These are phyloP conservation scores for Solanum virginianum DNA, from an alignment of 257 asterid species.

Conservation along the genomic window DNA sequence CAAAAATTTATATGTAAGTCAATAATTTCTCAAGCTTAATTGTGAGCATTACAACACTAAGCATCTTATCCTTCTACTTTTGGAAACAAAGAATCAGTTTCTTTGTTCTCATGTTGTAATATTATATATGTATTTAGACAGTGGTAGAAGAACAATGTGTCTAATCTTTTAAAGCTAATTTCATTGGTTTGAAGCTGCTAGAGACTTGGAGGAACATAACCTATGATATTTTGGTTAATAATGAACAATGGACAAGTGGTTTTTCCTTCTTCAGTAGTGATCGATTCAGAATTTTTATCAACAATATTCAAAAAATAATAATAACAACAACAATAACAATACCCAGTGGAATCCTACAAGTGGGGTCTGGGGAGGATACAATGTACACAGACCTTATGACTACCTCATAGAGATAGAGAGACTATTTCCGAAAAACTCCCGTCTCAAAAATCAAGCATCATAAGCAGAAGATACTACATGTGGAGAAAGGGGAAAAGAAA, in stretches of 20 bases:
- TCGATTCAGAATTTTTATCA: too few relatives aligned
- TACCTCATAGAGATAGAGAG: too few relatives aligned
- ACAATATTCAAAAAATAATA: too few relatives aligned
- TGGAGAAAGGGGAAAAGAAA: too few relatives aligned
- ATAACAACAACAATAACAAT: too few relatives aligned
- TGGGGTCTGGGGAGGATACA: too few relatives aligned
- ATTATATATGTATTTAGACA: background rate
- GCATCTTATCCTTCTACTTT: background rate
- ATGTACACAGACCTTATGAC: too few relatives aligned
- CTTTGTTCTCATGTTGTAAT: background rate
- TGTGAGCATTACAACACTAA: background rate
- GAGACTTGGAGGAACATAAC: background rate
- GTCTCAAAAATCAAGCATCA: too few relatives aligned
- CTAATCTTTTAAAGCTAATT: background rate
- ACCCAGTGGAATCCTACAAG: too few relatives aligned
- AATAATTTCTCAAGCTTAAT: background rate
- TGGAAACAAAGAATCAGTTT: background rate
- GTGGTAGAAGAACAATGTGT: conserved; percentile 5
- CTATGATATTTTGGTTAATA: background rate
- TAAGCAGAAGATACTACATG: too few relatives aligned
- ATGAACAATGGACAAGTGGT: background rate
- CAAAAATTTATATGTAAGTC: background rate
- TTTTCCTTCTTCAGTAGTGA: background rate
- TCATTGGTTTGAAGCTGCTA: background rate
- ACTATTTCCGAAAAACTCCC: too few relatives aligned